Conservation (phyloP, 2,329 filamentous ascomycete species). For the Metarhizium humberi region DNA sequence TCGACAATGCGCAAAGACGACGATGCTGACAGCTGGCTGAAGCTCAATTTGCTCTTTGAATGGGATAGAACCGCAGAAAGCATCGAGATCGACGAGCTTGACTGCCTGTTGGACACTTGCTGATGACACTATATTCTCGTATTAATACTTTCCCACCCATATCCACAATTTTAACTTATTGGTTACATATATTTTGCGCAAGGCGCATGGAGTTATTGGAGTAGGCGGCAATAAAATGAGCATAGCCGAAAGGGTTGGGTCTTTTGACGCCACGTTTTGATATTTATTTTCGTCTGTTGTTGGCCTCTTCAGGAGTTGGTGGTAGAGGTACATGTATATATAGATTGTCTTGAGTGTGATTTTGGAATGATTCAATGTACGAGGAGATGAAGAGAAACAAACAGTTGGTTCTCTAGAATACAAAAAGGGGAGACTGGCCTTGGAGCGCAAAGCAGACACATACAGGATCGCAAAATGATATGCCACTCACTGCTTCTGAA, state of each 20-base stretch:
- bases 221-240: neutral
- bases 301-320: neutral
- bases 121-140: conserved; percentile 25
- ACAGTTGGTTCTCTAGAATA: neutral
- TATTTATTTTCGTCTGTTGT: neutral
- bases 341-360: conserved; percentile 16
- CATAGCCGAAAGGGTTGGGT: neutral
- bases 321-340: conserved; percentile 22
- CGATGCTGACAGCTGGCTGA: conserved; percentile 30
- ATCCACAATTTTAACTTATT: conserved; percentile 4
- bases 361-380: conserved; percentile 12
- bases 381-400: conserved; percentile 6
- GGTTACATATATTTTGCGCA: conserved; percentile 8
- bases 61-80: conserved; percentile 73
- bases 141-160: neutral
- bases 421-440: conserved; percentile 1
- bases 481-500: conserved; percentile 8
- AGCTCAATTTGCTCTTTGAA: conserved; percentile 32
- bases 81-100: conserved; percentile 87
- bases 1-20: conserved; percentile 26
- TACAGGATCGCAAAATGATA: conserved; percentile 6
- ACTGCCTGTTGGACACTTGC: conserved; percentile 72
- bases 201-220: conserved; percentile 12
- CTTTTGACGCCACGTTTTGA: neutral
- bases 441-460: conserved; percentile 1